Percentiles rank a stretch among this genome's conserved stretches.
Conservation (phyloP, 805 yeast species). For the Wickerhamomyces mucosus region DNA sequence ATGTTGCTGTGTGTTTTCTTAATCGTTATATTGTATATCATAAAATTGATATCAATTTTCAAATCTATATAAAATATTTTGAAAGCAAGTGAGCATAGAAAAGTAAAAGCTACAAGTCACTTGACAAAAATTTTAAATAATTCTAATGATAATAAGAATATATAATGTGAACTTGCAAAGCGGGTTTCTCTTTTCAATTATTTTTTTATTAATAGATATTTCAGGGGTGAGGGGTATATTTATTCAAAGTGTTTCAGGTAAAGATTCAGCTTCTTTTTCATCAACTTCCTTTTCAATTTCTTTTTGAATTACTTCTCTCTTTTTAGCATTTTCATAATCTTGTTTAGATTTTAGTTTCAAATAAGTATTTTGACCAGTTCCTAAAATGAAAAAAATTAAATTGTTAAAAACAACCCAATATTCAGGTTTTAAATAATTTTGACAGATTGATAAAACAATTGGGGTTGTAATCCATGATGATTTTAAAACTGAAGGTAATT, state of each 20-base stretch:
- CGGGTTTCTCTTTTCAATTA: background rate
- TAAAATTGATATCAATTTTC: no score
- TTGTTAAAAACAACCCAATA: constrained; percentile 59
- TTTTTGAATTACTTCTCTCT: constrained; percentile 11
- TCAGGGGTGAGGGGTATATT: no score
- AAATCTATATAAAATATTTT: no score
- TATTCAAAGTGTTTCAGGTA: no score
- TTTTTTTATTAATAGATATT: constrained; percentile 1
- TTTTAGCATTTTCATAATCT: constrained; percentile 10
- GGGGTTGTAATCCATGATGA: constrained; percentile 48
- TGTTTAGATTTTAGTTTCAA: constrained; percentile 31
- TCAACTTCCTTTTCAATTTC: constrained; percentile 5
- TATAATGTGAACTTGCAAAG: no score
- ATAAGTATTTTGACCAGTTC: constrained; percentile 51
- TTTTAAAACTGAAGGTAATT: constrained; percentile 34
- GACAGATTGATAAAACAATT: constrained; percentile 44
- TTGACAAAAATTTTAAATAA: no score
- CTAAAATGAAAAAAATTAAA: constrained; percentile 46
- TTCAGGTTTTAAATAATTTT: constrained; percentile 44
- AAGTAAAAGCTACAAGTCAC: no score
- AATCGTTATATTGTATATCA: no score
- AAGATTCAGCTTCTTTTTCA: constrained; percentile 6
- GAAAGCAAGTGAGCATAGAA: no score
- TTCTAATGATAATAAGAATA: no score
- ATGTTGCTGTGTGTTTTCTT: no score